Percentiles rank a stretch among this genome's conserved stretches.
Conservation (phyloP, 352 stramenopile species). For the Peronospora farinosa region DNA sequence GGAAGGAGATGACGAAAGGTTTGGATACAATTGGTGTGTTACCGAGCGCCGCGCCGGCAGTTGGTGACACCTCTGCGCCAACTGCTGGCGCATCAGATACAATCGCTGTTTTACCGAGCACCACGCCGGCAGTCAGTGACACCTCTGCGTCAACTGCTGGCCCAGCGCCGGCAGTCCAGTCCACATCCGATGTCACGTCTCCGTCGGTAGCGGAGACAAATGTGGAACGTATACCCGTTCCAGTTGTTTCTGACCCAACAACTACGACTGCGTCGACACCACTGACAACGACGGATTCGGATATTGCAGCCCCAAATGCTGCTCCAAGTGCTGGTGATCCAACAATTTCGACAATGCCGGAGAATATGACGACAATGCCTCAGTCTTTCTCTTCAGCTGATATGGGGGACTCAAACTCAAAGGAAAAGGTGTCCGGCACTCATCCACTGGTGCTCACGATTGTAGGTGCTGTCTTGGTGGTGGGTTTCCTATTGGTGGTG, state of each 20-base stretch:
- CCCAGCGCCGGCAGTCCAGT: conserved; percentile 7
- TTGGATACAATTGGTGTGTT: conserved; percentile 8
- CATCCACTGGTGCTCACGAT: conserved; percentile 73
- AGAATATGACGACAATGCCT: conserved; percentile 7
- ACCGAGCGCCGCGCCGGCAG: conserved; percentile 7
- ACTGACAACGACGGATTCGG: conserved; percentile 4
- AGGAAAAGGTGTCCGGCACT: conserved; percentile 23
- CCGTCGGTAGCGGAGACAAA: conserved; percentile 10
- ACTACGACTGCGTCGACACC: conserved; percentile 2
- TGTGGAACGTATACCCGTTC: neutral
- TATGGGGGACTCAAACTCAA: conserved; percentile 12
- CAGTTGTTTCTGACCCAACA: conserved; percentile 5
- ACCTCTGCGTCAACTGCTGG: conserved; percentile 6
- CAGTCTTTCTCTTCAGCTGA: conserved; percentile 15
- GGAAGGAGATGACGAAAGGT: conserved; percentile 9
- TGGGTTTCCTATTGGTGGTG: conserved; percentile 66
- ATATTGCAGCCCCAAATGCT: conserved; percentile 7
- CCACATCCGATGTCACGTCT: conserved; percentile 3
- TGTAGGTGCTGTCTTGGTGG: conserved; percentile 59
- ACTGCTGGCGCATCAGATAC: conserved; percentile 8
- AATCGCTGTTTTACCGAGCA: conserved; percentile 7
- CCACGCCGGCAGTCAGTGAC: conserved; percentile 5
- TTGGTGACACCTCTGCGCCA: conserved; percentile 4
- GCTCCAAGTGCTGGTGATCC: conserved; percentile 7
- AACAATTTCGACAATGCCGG: conserved; percentile 15